Percentiles rank a stretch among this genome's conserved stretches.
These are phyloP conservation scores for Quercus variabilis DNA, from an alignment of 306 rosid genomes.

Conservation along the genomic window DNA sequence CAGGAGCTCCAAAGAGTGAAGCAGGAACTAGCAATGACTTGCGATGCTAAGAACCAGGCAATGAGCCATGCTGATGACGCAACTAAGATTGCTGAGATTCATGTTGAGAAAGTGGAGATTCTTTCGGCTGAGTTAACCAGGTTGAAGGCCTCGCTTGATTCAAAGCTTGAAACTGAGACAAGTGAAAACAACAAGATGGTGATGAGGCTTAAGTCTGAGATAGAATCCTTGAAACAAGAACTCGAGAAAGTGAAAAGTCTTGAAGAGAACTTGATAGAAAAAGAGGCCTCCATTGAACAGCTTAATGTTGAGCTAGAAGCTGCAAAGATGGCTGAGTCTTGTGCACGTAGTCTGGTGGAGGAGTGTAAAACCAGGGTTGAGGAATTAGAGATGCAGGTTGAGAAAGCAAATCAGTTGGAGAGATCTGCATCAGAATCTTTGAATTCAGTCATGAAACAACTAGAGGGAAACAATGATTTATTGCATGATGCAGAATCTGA, in stretches of 20 bases:
- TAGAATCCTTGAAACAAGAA: slow-evolving; percentile 54
- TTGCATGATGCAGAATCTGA: slow-evolving; percentile 75
- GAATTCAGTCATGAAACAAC: slow-evolving; percentile 64
- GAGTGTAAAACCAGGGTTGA: slow-evolving; percentile 65
- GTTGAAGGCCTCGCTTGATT: slow-evolving; percentile 67
- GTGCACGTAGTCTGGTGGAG: slow-evolving; percentile 59
- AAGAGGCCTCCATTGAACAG: slow-evolving; percentile 67
- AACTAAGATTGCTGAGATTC: slow-evolving; percentile 86
- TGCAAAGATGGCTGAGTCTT: slow-evolving; percentile 83
- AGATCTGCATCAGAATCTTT: slow-evolving; percentile 82
- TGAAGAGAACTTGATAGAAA: slow-evolving; percentile 53
- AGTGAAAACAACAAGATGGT: slow-evolving; percentile 49
- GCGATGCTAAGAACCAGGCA: slow-evolving; percentile 95
- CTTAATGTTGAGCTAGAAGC: slow-evolving; percentile 85
- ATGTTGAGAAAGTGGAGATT: slow-evolving; percentile 68
- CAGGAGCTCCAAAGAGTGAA: slow-evolving; percentile 84
- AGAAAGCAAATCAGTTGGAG: slow-evolving; percentile 70
- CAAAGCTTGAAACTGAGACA: slow-evolving; percentile 68
- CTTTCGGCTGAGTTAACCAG: slow-evolving; percentile 66
- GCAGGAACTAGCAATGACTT: slow-evolving; percentile 75
- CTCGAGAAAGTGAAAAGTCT: slow-evolving; percentile 51
- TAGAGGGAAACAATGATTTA: slow-evolving; percentile 63
- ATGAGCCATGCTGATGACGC: slow-evolving; percentile 89
- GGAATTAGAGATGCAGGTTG: slow-evolving; percentile 57
- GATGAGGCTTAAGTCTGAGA: slow-evolving; percentile 54